A percentile compares a stretch with the other conserved stretches of the same genome.
These are phyloP conservation scores for Leishmania martiniquensis DNA, from an alignment of 208 protist species.

Conservation along the genomic window DNA sequence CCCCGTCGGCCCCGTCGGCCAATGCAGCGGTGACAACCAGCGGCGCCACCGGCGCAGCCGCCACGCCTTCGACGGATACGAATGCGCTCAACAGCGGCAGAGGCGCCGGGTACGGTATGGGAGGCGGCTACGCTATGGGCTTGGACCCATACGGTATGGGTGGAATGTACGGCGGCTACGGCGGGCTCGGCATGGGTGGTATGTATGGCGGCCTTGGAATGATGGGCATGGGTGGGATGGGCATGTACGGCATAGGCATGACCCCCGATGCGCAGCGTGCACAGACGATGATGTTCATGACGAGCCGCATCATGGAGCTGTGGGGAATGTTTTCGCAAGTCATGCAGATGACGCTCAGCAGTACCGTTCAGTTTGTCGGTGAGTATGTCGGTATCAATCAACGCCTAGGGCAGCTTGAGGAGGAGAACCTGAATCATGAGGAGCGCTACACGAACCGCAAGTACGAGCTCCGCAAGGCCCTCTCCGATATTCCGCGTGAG, in stretches of 20 bases:
- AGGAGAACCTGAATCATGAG: conserved; percentile 57
- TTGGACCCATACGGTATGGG: conserved; percentile 29
- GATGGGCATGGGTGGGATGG: conserved; percentile 61
- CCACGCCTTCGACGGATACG: background rate
- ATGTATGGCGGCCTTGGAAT: conserved; percentile 55
- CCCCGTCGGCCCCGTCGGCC: background rate
- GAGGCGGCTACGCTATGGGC: conserved; percentile 16
- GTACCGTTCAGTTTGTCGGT: conserved; percentile 78
- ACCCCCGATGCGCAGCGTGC: conserved; percentile 80
- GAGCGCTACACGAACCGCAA: conserved; percentile 44
- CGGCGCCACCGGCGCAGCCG: background rate
- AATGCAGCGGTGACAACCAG: background rate
- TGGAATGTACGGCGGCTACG: conserved; percentile 25
- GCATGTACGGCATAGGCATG: conserved; percentile 81
- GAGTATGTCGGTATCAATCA: conserved; percentile 86
- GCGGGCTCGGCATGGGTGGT: conserved; percentile 39
- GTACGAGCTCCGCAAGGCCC: conserved; percentile 38
- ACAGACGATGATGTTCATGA: conserved; percentile 92
- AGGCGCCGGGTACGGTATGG: background rate
- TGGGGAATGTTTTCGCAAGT: conserved; percentile 89
- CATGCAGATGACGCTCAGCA: conserved; percentile 84
- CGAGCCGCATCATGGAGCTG: conserved; percentile 82
- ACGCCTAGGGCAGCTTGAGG: conserved; percentile 45
- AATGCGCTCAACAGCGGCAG: conserved; percentile 8
- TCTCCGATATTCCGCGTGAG: conserved; percentile 41